Evolutionary conservation across 2,329 filamentous ascomycete genomes (phyloP), one percentile per base, ranked within the genome.

Genomic region (Ophiostoma sp.): DNA sequence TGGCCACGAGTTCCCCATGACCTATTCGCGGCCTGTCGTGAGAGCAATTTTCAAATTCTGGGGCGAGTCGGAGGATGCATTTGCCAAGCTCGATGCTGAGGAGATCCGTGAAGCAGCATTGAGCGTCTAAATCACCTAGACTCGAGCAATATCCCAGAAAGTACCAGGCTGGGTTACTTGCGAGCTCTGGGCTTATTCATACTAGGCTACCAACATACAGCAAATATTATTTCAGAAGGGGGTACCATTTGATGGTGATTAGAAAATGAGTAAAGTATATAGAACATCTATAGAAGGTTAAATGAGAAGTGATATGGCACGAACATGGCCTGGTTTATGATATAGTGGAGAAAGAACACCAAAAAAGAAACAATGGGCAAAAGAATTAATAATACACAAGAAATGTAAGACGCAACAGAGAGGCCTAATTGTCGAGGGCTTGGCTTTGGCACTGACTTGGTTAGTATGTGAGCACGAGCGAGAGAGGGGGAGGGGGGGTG

Each of bases 1-100:
- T 1, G 83, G 82, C 1, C 87, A 89, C 74, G 86, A 89, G 73
- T 89, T 89, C 74, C 85, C 87, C 20, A 87, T 88, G 79, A 86
- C 85, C n/a, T 81, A 84, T 71, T 76, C 80, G 0, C 74, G 77
- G 7, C 76, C 79, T 48, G 82, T 85, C 13, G 74, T 87, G 71
- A 75, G 77, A 60, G 80, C 80, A 70, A 78, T 88, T 11, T 82
- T 83, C 70, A 77, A 78, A 39, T 82, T 85, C 71, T 87, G 84
- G 84, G 79, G 75, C 48, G 72, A 66, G 11, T 33, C 62, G 52
- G 71, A 69, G 13, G 65, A 3, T 0, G 66, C 68, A 0, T n/a
- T 71, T 35, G 68, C 48, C 0, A 64, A n/a, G 27, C 66, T 74
- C 4, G 10, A 62, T 17, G 35, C 31, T 10, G 72, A 67, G 4